Base-by-base conservation (phyloP, 2,329 filamentous ascomycete species). In the Claviceps quebecensis region DNA sequence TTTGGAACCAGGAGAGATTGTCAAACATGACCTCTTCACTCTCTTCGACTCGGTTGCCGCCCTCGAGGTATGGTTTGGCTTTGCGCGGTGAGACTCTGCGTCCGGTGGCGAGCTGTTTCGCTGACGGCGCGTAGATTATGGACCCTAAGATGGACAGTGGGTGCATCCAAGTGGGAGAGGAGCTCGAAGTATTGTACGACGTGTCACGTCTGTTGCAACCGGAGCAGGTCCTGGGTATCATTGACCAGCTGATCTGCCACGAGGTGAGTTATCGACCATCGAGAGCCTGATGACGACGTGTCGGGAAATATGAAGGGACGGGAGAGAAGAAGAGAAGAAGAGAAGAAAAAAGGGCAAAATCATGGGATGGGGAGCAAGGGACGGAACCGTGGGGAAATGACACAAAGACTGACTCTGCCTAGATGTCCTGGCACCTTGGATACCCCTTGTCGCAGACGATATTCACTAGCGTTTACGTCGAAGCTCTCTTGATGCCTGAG, bases 121-220 rank as follows among this genome's bases (percentile, higher is more conserved):
- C 48, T 50, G 48, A 50, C 19, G 17, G 14, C 3, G 8, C 34
- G 4, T 45, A 98, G 93, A 95, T 98, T 60, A 96, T 96, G 87
- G 93, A 98, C 63, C 83, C 87, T 1, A 98, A 97, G 69, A 98
- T 98, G 93, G 93, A 98, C 67, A 96, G 88, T 63, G 93, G 93
- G 29, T 89, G 84, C 57, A 73, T 94, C 6, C 76, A 80, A 19
- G 80, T 84, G 7, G 86, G 83, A 34, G 87, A 95, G 61, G 81
- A 82, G n/a, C 77, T 91, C 37, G 87, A 95, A 54, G 84, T 91
- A 56, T 77, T 86, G 48, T 95, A 91, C 66, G 84, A 95, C 61
- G 79, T 89, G 41, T 71, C 78, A 44, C 73, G 75, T 46, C 71
- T 77, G 6, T 70, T 95, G 41, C 72, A 83, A 14, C 86, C 88